Evolutionary conservation across 345 rosid genomes (phyloP).

Genomic region (Gossypium raimondii): DNA sequence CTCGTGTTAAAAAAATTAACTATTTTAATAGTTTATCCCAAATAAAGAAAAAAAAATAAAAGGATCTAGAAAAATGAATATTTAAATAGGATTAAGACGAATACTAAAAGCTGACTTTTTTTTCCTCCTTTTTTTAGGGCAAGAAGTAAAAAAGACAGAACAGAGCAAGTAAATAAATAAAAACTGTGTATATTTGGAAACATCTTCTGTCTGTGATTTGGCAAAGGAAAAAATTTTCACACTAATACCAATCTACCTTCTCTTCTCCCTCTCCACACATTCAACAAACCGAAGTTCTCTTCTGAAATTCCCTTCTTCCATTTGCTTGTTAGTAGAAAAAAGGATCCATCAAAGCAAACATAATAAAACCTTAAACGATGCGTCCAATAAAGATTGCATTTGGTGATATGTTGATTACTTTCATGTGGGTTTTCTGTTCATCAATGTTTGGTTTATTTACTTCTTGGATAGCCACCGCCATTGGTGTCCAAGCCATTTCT

Average conservation of each 20-base stretch:
- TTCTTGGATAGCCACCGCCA: constrained; percentile 39
- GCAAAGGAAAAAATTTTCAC: not conserved
- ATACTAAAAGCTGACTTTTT: not conserved
- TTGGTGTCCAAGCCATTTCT: constrained; percentile 41
- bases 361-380: constrained; percentile 26
- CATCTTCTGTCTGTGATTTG: not conserved
- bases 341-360: not conserved
- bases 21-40: too few species aligned
- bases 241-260: not conserved
- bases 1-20: rapidly evolving
- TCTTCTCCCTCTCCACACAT: not conserved
- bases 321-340: not conserved
- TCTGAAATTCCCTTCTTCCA: not conserved
- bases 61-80: not conserved
- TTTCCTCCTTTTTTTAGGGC: not conserved
- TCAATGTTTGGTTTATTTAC: constrained; percentile 63
- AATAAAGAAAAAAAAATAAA: not conserved
- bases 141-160: not conserved
- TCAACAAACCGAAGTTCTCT: not conserved
- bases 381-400: constrained; percentile 59
- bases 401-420: constrained; percentile 62
- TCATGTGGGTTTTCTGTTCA: constrained; percentile 67
- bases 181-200: not conserved
- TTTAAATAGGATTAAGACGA: not conserved
- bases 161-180: not conserved